Conservation (phyloP, 768 basidiomycete genomes). For the Xerocomellus amylosporus region DNA sequence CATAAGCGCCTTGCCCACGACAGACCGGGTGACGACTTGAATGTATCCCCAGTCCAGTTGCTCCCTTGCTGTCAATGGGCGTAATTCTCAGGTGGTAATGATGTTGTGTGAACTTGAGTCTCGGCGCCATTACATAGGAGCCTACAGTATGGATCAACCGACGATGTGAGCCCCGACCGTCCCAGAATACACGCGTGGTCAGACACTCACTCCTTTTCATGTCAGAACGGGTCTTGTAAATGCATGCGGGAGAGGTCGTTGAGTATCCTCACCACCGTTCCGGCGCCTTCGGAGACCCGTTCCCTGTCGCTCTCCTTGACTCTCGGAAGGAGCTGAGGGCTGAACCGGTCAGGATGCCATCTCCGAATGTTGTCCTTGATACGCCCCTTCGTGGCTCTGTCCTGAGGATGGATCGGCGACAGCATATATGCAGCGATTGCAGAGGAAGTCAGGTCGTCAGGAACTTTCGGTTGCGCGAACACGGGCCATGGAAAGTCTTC, state of each 20-base stretch:
- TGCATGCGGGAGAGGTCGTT: conserved; percentile 66
- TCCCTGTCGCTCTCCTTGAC: conserved; percentile 63
- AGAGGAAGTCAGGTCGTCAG: conserved; percentile 58
- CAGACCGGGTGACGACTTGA: too few relatives aligned
- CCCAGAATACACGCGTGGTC: neutral
- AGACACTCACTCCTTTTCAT: conserved; percentile 28
- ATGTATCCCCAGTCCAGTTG: too few relatives aligned
- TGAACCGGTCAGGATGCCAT: conserved; percentile 86
- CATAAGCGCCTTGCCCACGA: too few relatives aligned
- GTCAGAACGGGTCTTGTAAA: conserved; percentile 36
- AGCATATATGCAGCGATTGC: conserved; percentile 62
- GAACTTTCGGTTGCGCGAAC: conserved; percentile 50
- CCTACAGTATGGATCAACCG: too few relatives aligned
- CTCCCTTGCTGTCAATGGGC: too few relatives aligned
- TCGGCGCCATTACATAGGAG: too few relatives aligned
- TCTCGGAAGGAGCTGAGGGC: conserved; percentile 62
- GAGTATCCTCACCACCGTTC: conserved; percentile 64
- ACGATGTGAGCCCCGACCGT: conserved; percentile 10
- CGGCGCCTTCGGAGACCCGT: conserved; percentile 69
- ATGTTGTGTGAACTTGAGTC: too few relatives aligned
- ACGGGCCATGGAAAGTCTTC: conserved; percentile 74
- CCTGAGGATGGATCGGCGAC: conserved; percentile 52
- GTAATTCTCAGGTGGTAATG: too few relatives aligned
- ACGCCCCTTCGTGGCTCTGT: conserved; percentile 61
- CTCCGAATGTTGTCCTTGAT: conserved; percentile 70